phyloP scores from a whole-genome alignment of 2,329 filamentous ascomycete genomes.

The Delphinella strobiligena region DNA sequence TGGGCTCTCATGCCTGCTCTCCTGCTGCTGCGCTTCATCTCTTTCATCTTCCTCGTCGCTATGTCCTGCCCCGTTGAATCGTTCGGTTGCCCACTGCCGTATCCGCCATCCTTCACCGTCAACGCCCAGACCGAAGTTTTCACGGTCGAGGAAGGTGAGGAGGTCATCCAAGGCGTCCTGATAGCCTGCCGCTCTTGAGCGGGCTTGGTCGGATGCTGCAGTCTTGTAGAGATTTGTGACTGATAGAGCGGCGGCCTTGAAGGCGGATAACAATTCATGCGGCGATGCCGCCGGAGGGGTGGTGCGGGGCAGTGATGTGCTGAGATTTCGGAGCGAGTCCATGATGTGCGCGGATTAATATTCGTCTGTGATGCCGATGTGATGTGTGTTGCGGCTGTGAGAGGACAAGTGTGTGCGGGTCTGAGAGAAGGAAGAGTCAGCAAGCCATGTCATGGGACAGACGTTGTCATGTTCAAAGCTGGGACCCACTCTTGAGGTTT shows the following conservation, averaged over 20 bases:
- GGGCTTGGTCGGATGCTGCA: slow-evolving; percentile 64
- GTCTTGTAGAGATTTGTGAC: slow-evolving; percentile 96
- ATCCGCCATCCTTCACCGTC: slow-evolving; percentile 66
- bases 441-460: neutral
- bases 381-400: neutral
- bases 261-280: slow-evolving; percentile 61
- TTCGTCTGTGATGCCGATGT: neutral
- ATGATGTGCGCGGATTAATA: slow-evolving; percentile 24
- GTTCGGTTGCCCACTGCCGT: slow-evolving; percentile 56
- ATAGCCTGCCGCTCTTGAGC: slow-evolving; percentile 70
- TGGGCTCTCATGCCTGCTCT: slow-evolving; percentile 30
- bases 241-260: slow-evolving; percentile 83
- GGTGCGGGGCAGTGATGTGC: slow-evolving; percentile 47
- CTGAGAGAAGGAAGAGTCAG: neutral
- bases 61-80: slow-evolving; percentile 47
- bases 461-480: neutral
- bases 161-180: slow-evolving; percentile 90
- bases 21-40: slow-evolving; percentile 37
- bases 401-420: neutral
- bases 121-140: slow-evolving; percentile 56
- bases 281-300: slow-evolving; percentile 26
- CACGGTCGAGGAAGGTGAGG: slow-evolving; percentile 70
- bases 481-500: neutral
- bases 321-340: slow-evolving; percentile 54
- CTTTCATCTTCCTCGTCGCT: slow-evolving; percentile 56